phyloP scores from a whole-genome alignment of 2,329 filamentous ascomycete species.

The Akanthomyces uredinophilus region DNA sequence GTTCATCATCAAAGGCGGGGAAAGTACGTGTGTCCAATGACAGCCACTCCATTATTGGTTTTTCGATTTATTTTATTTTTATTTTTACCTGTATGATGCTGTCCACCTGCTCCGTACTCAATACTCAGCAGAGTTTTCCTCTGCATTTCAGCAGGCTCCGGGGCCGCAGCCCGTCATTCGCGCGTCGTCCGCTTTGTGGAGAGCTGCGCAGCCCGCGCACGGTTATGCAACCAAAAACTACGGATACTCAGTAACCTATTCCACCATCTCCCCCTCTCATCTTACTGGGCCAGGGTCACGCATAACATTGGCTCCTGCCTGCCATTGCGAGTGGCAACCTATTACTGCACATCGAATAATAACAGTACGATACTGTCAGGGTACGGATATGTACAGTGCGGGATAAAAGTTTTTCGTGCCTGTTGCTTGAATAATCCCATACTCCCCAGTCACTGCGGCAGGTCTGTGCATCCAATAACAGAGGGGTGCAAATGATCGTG shows the following conservation, averaged over 20 bases:
- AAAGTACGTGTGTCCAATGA: not conserved
- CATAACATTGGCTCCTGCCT: conserved; percentile 1
- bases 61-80: not conserved
- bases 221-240: not conserved
- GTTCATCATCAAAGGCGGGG: conserved; percentile 2
- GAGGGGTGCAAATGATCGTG: not conserved
- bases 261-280: conserved; percentile 1
- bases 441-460: not conserved
- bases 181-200: not conserved
- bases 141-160: not conserved
- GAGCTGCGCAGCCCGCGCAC: conserved; percentile 2
- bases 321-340: not conserved
- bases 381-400: too few species aligned
- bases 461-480: not conserved
- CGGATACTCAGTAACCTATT: not conserved
- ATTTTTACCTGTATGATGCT: not conserved
- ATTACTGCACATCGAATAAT: not conserved
- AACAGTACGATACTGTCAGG: not conserved
- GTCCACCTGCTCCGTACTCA: too few species aligned
- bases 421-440: not conserved
- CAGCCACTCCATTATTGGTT: not conserved
- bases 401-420: not conserved
- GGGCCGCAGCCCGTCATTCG: not conserved
- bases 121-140: not conserved
- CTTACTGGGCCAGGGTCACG: not conserved